A percentile compares a stretch with the other conserved stretches of the same genome.
phyloP scores from a whole-genome alignment of 2,329 filamentous ascomycete species.

The Colletotrichum plurivorum region DNA sequence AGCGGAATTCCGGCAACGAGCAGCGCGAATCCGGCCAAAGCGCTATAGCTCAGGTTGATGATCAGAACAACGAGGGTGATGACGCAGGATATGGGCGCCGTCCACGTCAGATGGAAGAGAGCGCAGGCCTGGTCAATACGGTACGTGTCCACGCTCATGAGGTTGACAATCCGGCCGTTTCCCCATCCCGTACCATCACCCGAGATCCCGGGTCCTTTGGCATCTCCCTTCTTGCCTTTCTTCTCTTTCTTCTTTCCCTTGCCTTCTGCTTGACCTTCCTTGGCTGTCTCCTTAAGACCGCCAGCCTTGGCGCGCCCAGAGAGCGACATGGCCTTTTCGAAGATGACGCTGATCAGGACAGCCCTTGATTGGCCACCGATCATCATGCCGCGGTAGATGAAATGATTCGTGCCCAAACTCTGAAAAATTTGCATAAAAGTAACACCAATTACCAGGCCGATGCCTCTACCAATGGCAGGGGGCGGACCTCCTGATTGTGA shows the following conservation, averaged over 20 bases:
- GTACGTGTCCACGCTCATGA: conserved; percentile 97
- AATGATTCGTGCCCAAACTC: conserved; percentile 87
- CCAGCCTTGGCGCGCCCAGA: conserved; percentile 91
- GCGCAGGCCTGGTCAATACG: conserved; percentile 90
- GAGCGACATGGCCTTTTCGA: conserved; percentile 92
- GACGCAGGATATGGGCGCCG: conserved; percentile 82
- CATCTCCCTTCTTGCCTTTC: conserved; percentile 55
- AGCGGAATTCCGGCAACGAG: conserved; percentile 84
- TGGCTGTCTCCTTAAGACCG: conserved; percentile 65
- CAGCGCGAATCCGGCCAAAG: conserved; percentile 88
- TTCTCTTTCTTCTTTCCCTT: conserved; percentile 55
- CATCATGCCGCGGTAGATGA: conserved; percentile 93
- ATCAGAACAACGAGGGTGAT: conserved; percentile 85
- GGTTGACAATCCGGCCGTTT: conserved; percentile 90
- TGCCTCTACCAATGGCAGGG: conserved; percentile 80
- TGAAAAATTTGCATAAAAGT: conserved; percentile 88
- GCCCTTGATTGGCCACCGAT: conserved; percentile 87
- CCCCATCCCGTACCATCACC: conserved; percentile 88
- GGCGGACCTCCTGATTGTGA: conserved; percentile 61
- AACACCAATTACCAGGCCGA: conserved; percentile 88
- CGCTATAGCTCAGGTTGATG: conserved; percentile 91
- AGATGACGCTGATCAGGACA: conserved; percentile 87
- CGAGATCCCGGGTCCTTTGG: conserved; percentile 63
- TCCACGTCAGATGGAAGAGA: conserved; percentile 94
- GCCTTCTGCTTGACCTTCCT: conserved; percentile 63